These are phyloP conservation scores for Entomortierella beljakovae DNA, from an alignment of 192 early-diverging fungal species.

Conservation along the genomic window DNA sequence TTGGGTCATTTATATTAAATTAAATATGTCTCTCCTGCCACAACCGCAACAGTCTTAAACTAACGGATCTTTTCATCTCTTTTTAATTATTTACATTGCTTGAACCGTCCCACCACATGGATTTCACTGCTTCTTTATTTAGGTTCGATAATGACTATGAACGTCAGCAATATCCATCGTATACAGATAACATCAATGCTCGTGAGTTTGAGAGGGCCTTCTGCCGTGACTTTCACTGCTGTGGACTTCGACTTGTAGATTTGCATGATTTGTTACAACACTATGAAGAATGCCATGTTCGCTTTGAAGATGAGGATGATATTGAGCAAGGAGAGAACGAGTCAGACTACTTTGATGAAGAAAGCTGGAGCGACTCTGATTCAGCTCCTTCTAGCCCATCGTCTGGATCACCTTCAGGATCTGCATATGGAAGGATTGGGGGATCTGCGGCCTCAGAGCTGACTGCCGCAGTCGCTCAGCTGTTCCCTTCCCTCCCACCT, in stretches of 20 bases:
- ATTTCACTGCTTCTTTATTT: not conserved
- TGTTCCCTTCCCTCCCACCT: not conserved
- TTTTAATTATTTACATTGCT: not conserved
- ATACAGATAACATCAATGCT: constrained; percentile 42
- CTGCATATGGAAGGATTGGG: not conserved
- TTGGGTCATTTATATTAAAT: no score
- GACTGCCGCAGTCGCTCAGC: constrained; percentile 26
- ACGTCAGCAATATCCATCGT: constrained; percentile 14
- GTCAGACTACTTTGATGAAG: constrained; percentile 45
- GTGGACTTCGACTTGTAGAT: constrained; percentile 87
- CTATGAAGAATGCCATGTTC: constrained; percentile 95
- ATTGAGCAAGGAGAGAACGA: constrained; percentile 28
- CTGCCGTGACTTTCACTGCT: constrained; percentile 96
- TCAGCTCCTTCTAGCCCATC: constrained; percentile 29
- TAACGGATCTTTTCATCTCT: no score
- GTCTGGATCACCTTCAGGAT: constrained; percentile 21
- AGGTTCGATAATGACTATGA: constrained; percentile 30
- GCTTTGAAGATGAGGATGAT: constrained; percentile 81
- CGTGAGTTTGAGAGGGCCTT: constrained; percentile 89
- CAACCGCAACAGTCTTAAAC: no score
- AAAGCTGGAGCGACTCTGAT: constrained; percentile 47
- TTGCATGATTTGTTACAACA: constrained; percentile 97
- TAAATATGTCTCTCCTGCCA: no score
- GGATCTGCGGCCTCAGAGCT: constrained; percentile 3
- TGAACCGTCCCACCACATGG: constrained; percentile 2